Evolutionary conservation across 805 yeast genomes (phyloP).

Genomic region (Metschnikowia dekortorum): DNA sequence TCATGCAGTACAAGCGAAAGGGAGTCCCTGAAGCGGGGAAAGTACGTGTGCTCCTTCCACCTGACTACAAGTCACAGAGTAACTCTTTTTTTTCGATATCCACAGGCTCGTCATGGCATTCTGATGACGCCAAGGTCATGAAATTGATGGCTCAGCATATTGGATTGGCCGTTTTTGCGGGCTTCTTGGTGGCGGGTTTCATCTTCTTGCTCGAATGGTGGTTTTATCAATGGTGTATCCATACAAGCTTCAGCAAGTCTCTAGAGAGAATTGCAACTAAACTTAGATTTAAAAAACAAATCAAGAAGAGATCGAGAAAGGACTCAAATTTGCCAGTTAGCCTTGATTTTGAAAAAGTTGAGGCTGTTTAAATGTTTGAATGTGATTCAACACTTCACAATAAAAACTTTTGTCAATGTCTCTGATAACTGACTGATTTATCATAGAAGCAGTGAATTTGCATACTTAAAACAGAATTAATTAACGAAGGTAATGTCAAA

Average conservation of each 20-base stretch:
- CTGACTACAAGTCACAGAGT: conserved; percentile 59
- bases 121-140: conserved; percentile 78
- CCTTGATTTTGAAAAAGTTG: conserved; percentile 24
- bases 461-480: not conserved
- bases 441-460: conserved; percentile 1
- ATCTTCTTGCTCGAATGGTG: conserved; percentile 37
- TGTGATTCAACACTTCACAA: not conserved
- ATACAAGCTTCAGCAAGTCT: conserved; percentile 24
- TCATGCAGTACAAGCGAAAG: conserved; percentile 86
- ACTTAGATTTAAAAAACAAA: conserved; percentile 13
- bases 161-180: conserved; percentile 63
- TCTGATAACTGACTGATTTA: not conserved
- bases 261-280: conserved; percentile 12
- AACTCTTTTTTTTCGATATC: conserved; percentile 69
- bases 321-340: conserved; percentile 50
- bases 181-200: conserved; percentile 52
- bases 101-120: conserved; percentile 90
- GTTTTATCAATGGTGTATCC: conserved; percentile 34
- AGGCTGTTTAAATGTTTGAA: conserved; percentile 6
- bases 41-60: conserved; percentile 67
- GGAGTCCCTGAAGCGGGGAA: conserved; percentile 62
- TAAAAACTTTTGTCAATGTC: not conserved
- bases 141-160: conserved; percentile 72
- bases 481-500: conserved; percentile 3
- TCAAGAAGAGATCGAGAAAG: conserved; percentile 44